A percentile compares a stretch with the other conserved stretches of the same genome.
These are phyloP conservation scores for Zostera marina DNA, from an alignment of 116 monocot species.

Conservation along the genomic window DNA sequence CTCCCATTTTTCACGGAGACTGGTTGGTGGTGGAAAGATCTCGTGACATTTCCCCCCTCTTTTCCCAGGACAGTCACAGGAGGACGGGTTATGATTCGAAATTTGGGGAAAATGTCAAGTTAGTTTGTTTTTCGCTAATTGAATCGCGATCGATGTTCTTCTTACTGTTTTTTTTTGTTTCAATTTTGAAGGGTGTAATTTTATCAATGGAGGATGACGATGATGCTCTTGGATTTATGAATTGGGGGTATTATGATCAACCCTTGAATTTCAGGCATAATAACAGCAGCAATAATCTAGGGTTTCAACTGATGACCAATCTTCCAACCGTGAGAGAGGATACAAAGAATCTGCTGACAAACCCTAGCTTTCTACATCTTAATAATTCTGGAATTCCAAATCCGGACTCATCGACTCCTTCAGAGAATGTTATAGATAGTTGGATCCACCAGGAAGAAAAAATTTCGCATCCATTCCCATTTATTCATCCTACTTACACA, in stretches of 20 bases:
- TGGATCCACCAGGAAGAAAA: too few relatives aligned
- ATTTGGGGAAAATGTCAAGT: neutral
- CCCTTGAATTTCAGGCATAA: conserved; percentile 11
- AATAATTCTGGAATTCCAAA: neutral
- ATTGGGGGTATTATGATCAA: conserved; percentile 25
- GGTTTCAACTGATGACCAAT: conserved; percentile 36
- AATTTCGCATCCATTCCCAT: too few relatives aligned
- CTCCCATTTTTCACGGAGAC: neutral
- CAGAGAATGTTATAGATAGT: too few relatives aligned
- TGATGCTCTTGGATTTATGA: conserved; percentile 13
- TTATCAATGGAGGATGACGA: conserved; percentile 10
- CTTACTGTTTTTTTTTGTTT: neutral
- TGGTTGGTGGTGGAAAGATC: neutral
- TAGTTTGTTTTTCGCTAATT: neutral
- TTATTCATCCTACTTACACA: too few relatives aligned
- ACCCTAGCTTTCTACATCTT: conserved; percentile 12
- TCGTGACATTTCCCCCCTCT: neutral
- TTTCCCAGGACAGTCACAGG: too few relatives aligned
- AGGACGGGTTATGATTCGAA: neutral
- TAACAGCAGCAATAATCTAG: conserved; percentile 10
- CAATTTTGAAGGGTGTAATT: neutral
- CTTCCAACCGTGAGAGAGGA: conserved; percentile 10
- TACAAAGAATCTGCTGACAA: conserved; percentile 24
- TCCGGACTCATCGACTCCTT: too few relatives aligned
- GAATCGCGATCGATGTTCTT: neutral